A percentile compares a stretch with the other conserved stretches of the same genome.
Conservation (phyloP, 202 grass and related monocot species). For the Setaria viridis region DNA sequence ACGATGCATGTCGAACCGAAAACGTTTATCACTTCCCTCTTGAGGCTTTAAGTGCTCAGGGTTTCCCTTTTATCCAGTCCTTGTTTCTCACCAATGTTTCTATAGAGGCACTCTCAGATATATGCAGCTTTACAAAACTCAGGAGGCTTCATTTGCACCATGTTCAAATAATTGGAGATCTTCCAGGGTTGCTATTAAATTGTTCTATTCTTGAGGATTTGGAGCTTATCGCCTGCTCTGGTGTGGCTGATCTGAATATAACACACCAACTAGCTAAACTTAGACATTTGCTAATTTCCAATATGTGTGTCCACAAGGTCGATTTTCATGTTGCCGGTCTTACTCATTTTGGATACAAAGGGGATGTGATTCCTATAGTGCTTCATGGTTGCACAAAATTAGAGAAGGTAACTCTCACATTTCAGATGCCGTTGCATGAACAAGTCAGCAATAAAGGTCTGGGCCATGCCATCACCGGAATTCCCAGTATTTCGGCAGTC, state of each 20-base stretch:
- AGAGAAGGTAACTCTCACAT: slow-evolving; percentile 1
- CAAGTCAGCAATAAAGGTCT: neutral
- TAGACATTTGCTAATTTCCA: neutral
- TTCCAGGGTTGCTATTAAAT: slow-evolving; percentile 16
- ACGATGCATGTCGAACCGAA: no score
- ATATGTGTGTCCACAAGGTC: neutral
- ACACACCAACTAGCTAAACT: slow-evolving; percentile 33
- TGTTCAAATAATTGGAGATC: slow-evolving; percentile 15
- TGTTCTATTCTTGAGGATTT: slow-evolving; percentile 26
- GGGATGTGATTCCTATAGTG: neutral
- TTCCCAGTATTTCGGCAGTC: slow-evolving; percentile 14
- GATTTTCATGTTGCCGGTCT: neutral
- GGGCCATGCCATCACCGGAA: neutral
- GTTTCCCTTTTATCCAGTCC: neutral
- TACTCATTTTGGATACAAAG: neutral
- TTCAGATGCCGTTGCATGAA: neutral
- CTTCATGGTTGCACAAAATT: slow-evolving; percentile 29
- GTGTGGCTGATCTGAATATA: neutral
- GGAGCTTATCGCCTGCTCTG: neutral
- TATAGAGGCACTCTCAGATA: neutral
- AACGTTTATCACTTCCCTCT: slow-evolving; percentile 15
- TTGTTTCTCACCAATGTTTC: slow-evolving; percentile 13
- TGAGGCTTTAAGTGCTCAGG: neutral
- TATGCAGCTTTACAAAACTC: slow-evolving; percentile 12
- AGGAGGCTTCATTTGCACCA: slow-evolving; percentile 14